Percentiles rank a stretch among this genome's conserved stretches.
Evolutionary conservation across 768 basidiomycete genomes (phyloP).

Genomic region (Pleurotus tuoliensis): DNA sequence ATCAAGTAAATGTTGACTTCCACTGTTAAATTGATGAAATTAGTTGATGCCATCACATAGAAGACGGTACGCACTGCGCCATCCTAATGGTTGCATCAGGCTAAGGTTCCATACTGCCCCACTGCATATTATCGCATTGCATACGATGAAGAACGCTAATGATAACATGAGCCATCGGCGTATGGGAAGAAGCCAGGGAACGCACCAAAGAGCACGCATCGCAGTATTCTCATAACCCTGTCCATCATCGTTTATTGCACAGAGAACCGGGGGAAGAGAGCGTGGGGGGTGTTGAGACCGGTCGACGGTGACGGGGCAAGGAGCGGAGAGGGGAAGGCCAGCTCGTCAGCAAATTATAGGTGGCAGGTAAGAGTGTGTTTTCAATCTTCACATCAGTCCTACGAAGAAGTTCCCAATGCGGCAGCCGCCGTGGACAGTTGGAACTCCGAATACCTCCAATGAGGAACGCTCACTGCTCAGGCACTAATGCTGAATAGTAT

Average conservation of each 20-base stretch:
- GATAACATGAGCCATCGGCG: constrained; percentile 2
- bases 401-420: background rate
- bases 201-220: constrained; percentile 63
- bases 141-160: constrained; percentile 57
- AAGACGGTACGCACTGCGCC: constrained; percentile 33
- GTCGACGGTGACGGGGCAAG: constrained; percentile 24
- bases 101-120: constrained; percentile 69
- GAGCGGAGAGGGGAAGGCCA: constrained; percentile 5
- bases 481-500: background rate
- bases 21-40: constrained; percentile 23
- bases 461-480: background rate
- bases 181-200: background rate
- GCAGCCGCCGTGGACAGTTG: background rate
- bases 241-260: constrained; percentile 28
- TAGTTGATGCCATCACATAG: background rate
- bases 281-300: constrained; percentile 24
- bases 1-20: constrained; percentile 58
- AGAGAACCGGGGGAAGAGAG: constrained; percentile 18
- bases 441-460: background rate
- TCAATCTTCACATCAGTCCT: background rate
- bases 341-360: constrained; percentile 2
- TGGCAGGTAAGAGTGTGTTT: constrained; percentile 1
- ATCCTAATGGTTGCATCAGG: constrained; percentile 32
- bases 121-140: constrained; percentile 61
- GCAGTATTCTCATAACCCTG: constrained; percentile 42